Percentiles rank a stretch among this genome's conserved stretches.
Evolutionary conservation across 495 filamentous ascomycete genomes (phyloP).

Genomic region (Daldinia bambusicola): DNA sequence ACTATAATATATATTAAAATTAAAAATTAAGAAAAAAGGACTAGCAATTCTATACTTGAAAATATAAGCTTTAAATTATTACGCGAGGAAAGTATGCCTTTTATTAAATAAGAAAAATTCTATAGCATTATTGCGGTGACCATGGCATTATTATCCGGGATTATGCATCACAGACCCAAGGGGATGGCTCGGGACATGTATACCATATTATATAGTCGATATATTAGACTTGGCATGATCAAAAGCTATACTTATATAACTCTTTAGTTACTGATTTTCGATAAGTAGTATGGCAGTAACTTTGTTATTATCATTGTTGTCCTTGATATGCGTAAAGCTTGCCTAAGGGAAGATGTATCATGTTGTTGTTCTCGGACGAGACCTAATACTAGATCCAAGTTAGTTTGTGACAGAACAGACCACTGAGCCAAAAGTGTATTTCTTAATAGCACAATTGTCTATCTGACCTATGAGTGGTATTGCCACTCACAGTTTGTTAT

Average conservation of each 20-base stretch:
- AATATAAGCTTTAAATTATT: not conserved
- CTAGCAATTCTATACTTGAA: not conserved
- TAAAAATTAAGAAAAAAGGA: not conserved
- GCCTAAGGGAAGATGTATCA: not conserved
- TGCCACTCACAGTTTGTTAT: not conserved
- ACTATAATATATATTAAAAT: too few species aligned
- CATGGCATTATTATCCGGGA: not conserved
- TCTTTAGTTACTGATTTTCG: not conserved
- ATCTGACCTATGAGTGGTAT: too few species aligned
- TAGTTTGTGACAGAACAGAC: too few species aligned
- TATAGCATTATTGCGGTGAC: not conserved
- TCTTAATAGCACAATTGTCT: too few species aligned
- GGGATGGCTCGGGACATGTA: not conserved
- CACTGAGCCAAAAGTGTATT: too few species aligned
- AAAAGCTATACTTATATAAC: not conserved
- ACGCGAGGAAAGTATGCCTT: not conserved
- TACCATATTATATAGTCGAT: not conserved
- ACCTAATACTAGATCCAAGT: not conserved
- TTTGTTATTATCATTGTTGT: not conserved
- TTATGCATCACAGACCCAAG: not conserved
- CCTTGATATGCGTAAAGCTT: not conserved
- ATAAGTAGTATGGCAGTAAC: not conserved
- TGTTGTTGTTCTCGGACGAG: not conserved
- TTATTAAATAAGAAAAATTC: not conserved
- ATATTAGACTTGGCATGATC: not conserved